These are phyloP conservation scores for Pythium folliculosum DNA, from an alignment of 352 stramenopile species.

Conservation along the genomic window DNA sequence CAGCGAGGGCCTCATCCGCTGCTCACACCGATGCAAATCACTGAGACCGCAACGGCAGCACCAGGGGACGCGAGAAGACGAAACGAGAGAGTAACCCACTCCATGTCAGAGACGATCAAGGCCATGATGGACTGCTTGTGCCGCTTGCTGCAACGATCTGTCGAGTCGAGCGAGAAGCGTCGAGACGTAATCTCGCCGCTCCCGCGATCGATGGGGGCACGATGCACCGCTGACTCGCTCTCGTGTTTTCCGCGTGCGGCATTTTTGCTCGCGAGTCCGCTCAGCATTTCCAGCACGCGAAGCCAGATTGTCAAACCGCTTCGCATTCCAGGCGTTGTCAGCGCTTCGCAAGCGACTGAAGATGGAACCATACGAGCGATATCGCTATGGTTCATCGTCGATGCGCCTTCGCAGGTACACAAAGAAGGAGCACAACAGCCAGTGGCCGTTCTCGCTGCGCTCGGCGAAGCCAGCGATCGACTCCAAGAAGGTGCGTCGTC, in stretches of 20 bases:
- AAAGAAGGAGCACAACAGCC: not conserved
- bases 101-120: not conserved
- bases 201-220: not conserved
- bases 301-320: conserved; percentile 14
- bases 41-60: no score
- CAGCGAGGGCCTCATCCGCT: not conserved
- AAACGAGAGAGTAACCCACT: no score
- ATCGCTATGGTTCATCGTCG: conserved; percentile 4
- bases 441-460: not conserved
- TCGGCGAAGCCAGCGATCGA: conserved; percentile 2
- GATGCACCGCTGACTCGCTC: not conserved
- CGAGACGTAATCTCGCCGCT: not conserved
- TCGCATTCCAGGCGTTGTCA: not conserved
- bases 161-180: not conserved
- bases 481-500: not conserved
- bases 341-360: not conserved
- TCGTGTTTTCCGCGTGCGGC: not conserved
- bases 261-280: conserved; percentile 19
- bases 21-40: not conserved
- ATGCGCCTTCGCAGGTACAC: not conserved
- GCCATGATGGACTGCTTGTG: not conserved
- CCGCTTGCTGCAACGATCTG: not conserved
- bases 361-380: not conserved
- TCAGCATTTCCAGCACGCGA: conserved; percentile 9
- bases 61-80: no score